Evolutionary conservation across 768 basidiomycete species (phyloP).

Genomic region (Pleurotus citrinopileatus): DNA sequence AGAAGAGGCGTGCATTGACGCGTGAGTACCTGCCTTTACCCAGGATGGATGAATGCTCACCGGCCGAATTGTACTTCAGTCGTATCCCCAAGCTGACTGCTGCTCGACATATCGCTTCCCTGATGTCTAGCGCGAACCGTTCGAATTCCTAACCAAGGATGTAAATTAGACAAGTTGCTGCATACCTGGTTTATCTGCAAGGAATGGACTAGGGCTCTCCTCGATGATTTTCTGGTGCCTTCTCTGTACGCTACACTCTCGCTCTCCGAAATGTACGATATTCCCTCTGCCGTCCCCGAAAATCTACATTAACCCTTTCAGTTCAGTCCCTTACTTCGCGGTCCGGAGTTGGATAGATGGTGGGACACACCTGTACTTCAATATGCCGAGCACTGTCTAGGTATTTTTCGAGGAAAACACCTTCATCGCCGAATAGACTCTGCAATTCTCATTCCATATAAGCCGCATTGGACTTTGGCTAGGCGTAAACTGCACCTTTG

Average conservation of each 20-base stretch:
- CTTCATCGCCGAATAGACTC: conserved; percentile 46
- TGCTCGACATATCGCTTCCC: conserved; percentile 47
- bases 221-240: conserved; percentile 75
- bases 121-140: conserved; percentile 31
- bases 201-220: conserved; percentile 64
- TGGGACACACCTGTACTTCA: conserved; percentile 59
- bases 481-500: conserved; percentile 34
- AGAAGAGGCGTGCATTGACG: neutral
- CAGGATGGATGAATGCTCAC: conserved; percentile 25
- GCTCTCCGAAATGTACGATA: conserved; percentile 63
- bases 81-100: conserved; percentile 45
- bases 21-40: neutral
- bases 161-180: neutral
- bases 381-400: conserved; percentile 56
- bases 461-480: no score
- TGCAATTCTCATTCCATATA: conserved; percentile 18
- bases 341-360: neutral
- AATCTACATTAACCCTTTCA: conserved; percentile 33
- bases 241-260: conserved; percentile 69
- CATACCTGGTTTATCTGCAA: conserved; percentile 41
- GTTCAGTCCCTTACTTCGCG: no score
- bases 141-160: neutral
- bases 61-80: conserved; percentile 59
- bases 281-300: conserved; percentile 63
- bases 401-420: conserved; percentile 61